phyloP scores from a whole-genome alignment of 1,284 basidiomycete species.

The Stygiomarasmius scandens region DNA sequence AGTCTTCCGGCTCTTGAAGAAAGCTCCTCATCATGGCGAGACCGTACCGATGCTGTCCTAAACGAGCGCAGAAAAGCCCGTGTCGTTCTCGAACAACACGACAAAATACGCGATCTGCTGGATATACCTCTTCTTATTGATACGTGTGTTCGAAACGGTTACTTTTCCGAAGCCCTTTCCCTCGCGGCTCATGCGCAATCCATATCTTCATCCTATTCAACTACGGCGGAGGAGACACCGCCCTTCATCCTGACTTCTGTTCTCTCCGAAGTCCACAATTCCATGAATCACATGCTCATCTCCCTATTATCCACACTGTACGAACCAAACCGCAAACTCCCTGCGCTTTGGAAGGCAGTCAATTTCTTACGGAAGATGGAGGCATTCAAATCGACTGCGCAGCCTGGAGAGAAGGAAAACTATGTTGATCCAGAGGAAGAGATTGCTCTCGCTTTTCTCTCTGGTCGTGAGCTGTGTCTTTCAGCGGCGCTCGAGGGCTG shows the following conservation, averaged over 20 bases:
- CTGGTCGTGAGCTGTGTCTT: slow-evolving; percentile 45
- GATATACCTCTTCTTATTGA: slow-evolving; percentile 90
- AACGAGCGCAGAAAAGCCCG: slow-evolving; percentile 72
- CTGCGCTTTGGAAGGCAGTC: slow-evolving; percentile 86
- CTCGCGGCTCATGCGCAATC: slow-evolving; percentile 68
- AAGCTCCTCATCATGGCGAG: slow-evolving; percentile 64
- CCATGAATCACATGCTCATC: slow-evolving; percentile 73
- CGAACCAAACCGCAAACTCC: slow-evolving; percentile 81
- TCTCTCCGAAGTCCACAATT: slow-evolving; percentile 73
- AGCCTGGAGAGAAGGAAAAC: not conserved
- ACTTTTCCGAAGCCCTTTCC: slow-evolving; percentile 89
- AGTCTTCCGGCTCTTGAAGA: slow-evolving; percentile 76
- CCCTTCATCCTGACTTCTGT: slow-evolving; percentile 61
- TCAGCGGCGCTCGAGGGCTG: slow-evolving; percentile 39
- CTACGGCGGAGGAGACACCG: slow-evolving; percentile 21
- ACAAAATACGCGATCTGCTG: slow-evolving; percentile 88
- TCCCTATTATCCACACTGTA: slow-evolving; percentile 81
- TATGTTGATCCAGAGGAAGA: slow-evolving; percentile 42
- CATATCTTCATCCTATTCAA: slow-evolving; percentile 28
- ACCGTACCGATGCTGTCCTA: slow-evolving; percentile 40
- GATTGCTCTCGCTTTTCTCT: slow-evolving; percentile 45
- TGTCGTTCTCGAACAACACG: slow-evolving; percentile 86
- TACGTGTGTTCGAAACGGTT: slow-evolving; percentile 88
- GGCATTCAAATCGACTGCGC: slow-evolving; percentile 31
- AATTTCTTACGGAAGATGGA: slow-evolving; percentile 84